A percentile compares a stretch with the other conserved stretches of the same genome.
Conservation (phyloP, 1,284 basidiomycete genomes). For the Cutaneotrichosporon sp. region DNA sequence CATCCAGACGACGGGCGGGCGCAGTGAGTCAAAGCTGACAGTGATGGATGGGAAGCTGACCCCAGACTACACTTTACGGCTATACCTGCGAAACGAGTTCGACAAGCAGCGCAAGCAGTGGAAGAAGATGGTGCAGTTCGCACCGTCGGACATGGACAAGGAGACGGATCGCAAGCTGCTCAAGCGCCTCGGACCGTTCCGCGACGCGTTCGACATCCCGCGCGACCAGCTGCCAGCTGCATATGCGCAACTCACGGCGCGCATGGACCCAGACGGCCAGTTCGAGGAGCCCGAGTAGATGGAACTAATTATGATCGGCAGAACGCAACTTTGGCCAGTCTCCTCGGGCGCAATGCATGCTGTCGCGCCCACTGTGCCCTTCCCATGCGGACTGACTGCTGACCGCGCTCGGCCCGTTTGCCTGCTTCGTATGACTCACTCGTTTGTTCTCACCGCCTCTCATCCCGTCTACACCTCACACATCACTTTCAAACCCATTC, state of each 20-base stretch:
- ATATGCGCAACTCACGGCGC: conserved; percentile 30
- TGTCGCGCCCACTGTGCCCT: not conserved
- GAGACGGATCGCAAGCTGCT: conserved; percentile 38
- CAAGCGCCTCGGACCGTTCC: conserved; percentile 35
- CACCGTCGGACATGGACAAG: conserved; percentile 34
- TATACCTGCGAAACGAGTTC: conserved; percentile 39
- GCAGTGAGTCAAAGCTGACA: conserved; percentile 37
- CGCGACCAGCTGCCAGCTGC: conserved; percentile 30
- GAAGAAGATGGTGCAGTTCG: conserved; percentile 33
- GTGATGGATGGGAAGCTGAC: not conserved
- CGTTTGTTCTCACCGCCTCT: not conserved
- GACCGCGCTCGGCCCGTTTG: not conserved
- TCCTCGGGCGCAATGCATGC: not conserved
- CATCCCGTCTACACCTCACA: not conserved
- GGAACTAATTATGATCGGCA: not conserved
- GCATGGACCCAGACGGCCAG: conserved; percentile 21
- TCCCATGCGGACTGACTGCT: not conserved
- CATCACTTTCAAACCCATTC: not conserved
- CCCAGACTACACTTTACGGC: conserved; percentile 49
- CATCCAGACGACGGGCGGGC: conserved; percentile 39
- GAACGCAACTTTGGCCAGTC: not conserved
- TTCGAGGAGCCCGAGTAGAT: conserved; percentile 13
- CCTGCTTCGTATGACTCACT: not conserved
- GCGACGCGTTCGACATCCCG: conserved; percentile 31
- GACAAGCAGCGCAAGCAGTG: conserved; percentile 32